Evolutionary conservation across 805 yeast species (phyloP), one percentile per base, ranked within the genome.

Genomic region (Scheffersomyces coipomensis): DNA sequence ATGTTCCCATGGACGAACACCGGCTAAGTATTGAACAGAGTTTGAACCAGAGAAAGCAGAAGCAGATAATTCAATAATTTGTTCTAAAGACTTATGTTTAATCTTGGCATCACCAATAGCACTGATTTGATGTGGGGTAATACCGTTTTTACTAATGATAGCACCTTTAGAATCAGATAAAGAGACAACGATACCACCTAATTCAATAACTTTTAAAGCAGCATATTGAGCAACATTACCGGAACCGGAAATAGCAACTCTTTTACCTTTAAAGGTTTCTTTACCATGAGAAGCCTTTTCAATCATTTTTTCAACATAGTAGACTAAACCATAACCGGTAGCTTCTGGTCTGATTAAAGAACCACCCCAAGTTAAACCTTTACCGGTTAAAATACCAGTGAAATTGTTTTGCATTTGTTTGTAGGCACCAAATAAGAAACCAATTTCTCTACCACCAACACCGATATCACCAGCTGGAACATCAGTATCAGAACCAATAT

Each of bases 391-490:
- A 38, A 91, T 95, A 79, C 98, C 98, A 68, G 91, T 91, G 84
- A 89, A 91, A 62, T 82, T 76, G 83, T 91, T 91, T 71, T 79
- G 84, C 81, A 78, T 77, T 58, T 78, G 76, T 80, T 89, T 88
- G 89, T 87, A 91, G 54, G 97, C 97, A 73, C 99, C 99, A 57
- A 88, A 93, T 65, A 91, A 74, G 86, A 67, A 91, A 56, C 97
- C 96, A 51, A 89, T 78, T 75, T 88, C 96, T 70, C 95, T 81
- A 58, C 97, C 98, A 75, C 97, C 96, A 49, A 88, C 95, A 78
- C 96, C 96, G 67, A 91, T 91, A 73, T 91, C 99, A 71, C 99
- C 99, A 53, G 99, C 99, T 63, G 99, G 99, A 40, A 93, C 97
- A 73, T 91, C 99, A 45, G 96, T 88, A 71, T 87, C 91, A 63